Base-by-base conservation (phyloP, 176 grass and related monocot genomes). In the Pharus latifolius region DNA sequence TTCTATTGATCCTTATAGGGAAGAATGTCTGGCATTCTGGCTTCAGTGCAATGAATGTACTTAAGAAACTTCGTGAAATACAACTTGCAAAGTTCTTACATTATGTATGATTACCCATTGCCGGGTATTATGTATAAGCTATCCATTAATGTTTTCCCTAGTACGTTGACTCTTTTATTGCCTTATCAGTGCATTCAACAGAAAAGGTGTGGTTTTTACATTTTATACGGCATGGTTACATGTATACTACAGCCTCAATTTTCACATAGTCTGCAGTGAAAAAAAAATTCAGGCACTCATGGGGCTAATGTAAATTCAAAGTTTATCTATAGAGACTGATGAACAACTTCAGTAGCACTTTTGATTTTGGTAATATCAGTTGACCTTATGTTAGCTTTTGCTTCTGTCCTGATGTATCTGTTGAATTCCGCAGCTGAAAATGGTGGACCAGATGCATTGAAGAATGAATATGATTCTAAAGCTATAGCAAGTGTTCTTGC, bases 381-480 rank as follows among this genome's bases (percentile, higher is more conserved):
- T 66, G 67, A 55, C 18, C 16, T 60, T 58, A 11, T 54, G 7
- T 64, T 43, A 24, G 4, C 1, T 18, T 63, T 50, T 35, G 51
- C 30, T 69, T 47, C 22, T 78, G 35, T 83, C 35, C 69, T 61
- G 77, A 91, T 67, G 60, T 52, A 48, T 20, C 43, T 67, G 45
- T 44, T 62, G n/a, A 81, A 57, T 78, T 69, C 28, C 75, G 56
- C 75, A 60, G 43, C 62, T 69, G 70, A 67, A 69, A 52, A n/a
- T 59, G 63, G 27, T 24, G 57, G 76, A 27, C 64, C 84, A 30
- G 68, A 74, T 65, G 80, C 65, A 25, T 63, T 94, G 67, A 77
- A 16, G 69, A 86, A 87, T 72, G 86, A 89, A 77, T 81, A 79
- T 26, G 83, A 80, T 56, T 78, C 79, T 25, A 82, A 83, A 79